These are phyloP conservation scores for Agaricus bisporus DNA, from an alignment of 768 basidiomycete genomes.

Conservation along the genomic window DNA sequence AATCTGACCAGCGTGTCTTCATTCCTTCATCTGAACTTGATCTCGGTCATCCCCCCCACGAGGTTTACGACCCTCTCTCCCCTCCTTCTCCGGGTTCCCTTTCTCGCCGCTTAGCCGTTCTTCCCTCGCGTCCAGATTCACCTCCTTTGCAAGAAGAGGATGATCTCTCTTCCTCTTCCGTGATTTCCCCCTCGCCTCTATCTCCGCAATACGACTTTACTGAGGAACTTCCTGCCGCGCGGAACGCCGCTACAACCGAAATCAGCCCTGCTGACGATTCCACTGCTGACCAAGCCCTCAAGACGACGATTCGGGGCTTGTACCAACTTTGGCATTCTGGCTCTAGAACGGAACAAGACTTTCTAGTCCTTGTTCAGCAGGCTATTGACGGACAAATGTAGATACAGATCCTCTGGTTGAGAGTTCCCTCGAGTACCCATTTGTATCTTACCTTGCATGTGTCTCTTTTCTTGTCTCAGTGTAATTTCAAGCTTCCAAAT, in stretches of 20 bases:
- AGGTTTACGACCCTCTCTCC: slow-evolving; percentile 32
- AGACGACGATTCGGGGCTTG: slow-evolving; percentile 47
- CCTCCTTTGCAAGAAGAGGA: slow-evolving; percentile 21
- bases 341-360: slow-evolving; percentile 21
- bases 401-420: not conserved
- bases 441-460: not conserved
- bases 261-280: slow-evolving; percentile 9
- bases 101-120: slow-evolving; percentile 32
- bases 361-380: slow-evolving; percentile 31
- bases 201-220: slow-evolving; percentile 12
- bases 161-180: slow-evolving; percentile 15
- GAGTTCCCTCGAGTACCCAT: not conserved
- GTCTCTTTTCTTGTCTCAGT: not conserved
- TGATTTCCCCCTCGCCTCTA: slow-evolving; percentile 8
- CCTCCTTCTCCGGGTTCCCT: slow-evolving; percentile 36
- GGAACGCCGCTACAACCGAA: slow-evolving; percentile 15
- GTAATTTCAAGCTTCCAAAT: not conserved
- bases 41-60: slow-evolving; percentile 19
- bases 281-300: slow-evolving; percentile 33
- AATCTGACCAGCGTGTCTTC: slow-evolving; percentile 23
- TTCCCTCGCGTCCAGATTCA: slow-evolving; percentile 21
- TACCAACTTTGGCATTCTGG: slow-evolving; percentile 54
- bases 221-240: slow-evolving; percentile 14
- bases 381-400: slow-evolving; percentile 19
- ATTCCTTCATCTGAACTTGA: slow-evolving; percentile 24